Evolutionary conservation across 2,329 filamentous ascomycete genomes (phyloP), one percentile per base, ranked within the genome.

Genomic region (Kalmusia sp.): DNA sequence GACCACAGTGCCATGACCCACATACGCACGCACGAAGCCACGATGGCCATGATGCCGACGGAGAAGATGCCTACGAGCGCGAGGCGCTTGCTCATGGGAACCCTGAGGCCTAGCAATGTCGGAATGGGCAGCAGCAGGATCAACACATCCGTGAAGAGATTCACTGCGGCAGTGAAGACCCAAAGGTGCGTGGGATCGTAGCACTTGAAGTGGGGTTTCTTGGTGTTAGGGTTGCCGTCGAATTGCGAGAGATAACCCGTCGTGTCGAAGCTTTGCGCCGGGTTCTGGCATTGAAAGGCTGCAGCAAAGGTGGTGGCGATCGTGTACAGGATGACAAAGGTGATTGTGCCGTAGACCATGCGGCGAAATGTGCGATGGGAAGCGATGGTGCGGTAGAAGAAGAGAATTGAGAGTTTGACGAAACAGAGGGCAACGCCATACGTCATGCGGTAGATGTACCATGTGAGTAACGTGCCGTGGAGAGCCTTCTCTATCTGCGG

Each of bases 61-160:
- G 64, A 66, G 56, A 75, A 74, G 41, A 74, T 71, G 9, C 64
- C 69, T 7, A 74, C 61, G n/a, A 87, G 74, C 0, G 81, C 82
- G 12, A 82, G 64, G 49, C 84, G 83, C 50, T 83, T 80, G 3
- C 73, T 73, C 3, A 63, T 66, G 0, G 81, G 79, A 6, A 84
- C 80, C 50, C 80, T 73, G 3, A 84, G 73, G 2, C 72, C 72
- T 0, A 76, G 67, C 24, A 81, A 71, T 39, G 80, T 72, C 0
- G 79, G 78, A 14, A 82, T 74, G 0, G 79, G 79, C 2, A 80
- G 61, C 5, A 77, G 52, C 5, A 80, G 71, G 49, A 81, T 77
- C 15, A 78, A 55, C 8, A 78, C 63, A 50, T 80, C 77, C 49
- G 72, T 78, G 41, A 71, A 59, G 45, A 79, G 71, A 38, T 77